Conservation (phyloP, 2,329 filamentous ascomycete genomes). For the Leptosphaerulina australis region DNA sequence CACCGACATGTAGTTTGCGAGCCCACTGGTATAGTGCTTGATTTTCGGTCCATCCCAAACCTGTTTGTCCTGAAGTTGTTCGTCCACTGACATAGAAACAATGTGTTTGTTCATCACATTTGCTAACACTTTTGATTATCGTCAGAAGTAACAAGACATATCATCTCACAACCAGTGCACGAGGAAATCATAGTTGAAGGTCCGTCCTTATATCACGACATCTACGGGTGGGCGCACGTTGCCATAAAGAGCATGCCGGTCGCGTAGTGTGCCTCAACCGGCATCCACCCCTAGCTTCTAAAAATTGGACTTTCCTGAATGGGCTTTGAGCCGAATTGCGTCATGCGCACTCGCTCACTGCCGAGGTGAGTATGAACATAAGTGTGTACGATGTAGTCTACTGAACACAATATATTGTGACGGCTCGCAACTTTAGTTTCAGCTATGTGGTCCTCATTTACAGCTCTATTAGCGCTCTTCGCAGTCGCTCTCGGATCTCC, state of each 20-base stretch:
- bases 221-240: background rate
- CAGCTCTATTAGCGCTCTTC: constrained; percentile 2
- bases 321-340: constrained; percentile 15
- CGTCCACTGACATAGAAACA: background rate
- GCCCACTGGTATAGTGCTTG: background rate
- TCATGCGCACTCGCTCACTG: constrained; percentile 12
- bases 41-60: background rate
- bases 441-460: constrained; percentile 9
- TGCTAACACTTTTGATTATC: background rate
- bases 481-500: background rate
- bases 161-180: background rate
- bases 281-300: background rate
- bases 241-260: constrained; percentile 1
- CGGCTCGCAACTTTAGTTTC: background rate
- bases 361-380: constrained; percentile 14
- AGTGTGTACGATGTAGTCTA: background rate
- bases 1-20: background rate
- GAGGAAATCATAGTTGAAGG: background rate
- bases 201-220: constrained; percentile 1
- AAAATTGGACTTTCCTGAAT: constrained; percentile 11
- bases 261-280: constrained; percentile 10
- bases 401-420: background rate
- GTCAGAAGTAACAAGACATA: background rate
- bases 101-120: background rate
- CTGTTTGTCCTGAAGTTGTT: background rate